phyloP scores from a whole-genome alignment of 164 flowering plant genomes.

The Vitis rotundifolia region DNA sequence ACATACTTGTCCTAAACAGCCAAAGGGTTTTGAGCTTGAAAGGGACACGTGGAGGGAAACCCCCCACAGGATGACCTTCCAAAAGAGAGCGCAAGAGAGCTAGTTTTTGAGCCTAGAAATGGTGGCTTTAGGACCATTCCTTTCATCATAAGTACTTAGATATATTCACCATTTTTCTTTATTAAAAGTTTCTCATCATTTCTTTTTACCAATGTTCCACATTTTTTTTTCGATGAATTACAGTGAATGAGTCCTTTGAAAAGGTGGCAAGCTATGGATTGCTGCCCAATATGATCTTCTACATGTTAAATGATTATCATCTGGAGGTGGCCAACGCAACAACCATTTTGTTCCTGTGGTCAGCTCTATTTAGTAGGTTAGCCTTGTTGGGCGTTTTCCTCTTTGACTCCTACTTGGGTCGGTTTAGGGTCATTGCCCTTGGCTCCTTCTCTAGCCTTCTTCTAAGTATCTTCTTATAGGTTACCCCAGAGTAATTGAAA shows the following conservation, averaged over 20 bases:
- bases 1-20: too few species aligned
- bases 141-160: conserved; percentile 38
- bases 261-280: conserved; percentile 59
- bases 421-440: conserved; percentile 48
- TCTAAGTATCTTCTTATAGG: conserved; percentile 25
- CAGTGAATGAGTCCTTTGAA: conserved; percentile 65
- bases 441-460: conserved; percentile 44
- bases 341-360: conserved; percentile 44
- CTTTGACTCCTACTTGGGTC: conserved; percentile 65
- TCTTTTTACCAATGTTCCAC: too few species aligned
- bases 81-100: not conserved
- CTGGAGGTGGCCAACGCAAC: conserved; percentile 32
- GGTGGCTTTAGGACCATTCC: conserved; percentile 60
- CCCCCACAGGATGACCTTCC: not conserved
- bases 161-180: not conserved
- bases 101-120: conserved; percentile 11
- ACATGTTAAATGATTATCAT: conserved; percentile 39
- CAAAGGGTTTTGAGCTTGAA: too few species aligned
- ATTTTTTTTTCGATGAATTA: not conserved
- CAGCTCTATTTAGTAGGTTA: conserved; percentile 36
- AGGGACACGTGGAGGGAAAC: too few species aligned
- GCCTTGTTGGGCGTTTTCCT: conserved; percentile 59
- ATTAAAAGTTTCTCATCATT: too few species aligned
- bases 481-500: too few species aligned
- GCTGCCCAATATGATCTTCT: conserved; percentile 52